Evolutionary conservation across 768 basidiomycete genomes (phyloP), one percentile per base, ranked within the genome.

Genomic region (Pleurotus tuoliensis): DNA sequence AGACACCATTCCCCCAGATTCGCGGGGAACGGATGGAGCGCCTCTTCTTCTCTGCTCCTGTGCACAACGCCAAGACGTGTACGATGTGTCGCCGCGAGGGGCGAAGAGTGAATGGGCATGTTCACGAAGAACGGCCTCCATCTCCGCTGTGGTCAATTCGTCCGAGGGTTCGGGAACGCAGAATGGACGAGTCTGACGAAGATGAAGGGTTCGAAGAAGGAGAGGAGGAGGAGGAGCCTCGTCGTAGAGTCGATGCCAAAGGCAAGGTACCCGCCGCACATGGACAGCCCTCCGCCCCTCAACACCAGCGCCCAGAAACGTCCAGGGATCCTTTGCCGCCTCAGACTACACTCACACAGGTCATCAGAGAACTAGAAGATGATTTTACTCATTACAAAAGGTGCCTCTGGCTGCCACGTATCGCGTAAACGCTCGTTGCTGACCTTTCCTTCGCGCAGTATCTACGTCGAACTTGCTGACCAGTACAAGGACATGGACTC

Each of bases 371-470:
- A 70, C 76, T 99, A 6, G 96, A 98, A 67, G 94, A 94, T 59
- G 96, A 99, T 66, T 98, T 98, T 65, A 83, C 83, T 37, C 92
- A 94, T 71, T 96, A 95, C 69, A 97, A 93, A 72, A 86, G 88
- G 97, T 98, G 61, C 25, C 85, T 74, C 20, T 16, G 30, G 30
- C 9, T 34, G 5, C 30, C 37, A 15, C 57, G 47, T 46, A 38
- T 41, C n/a, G 55, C 45, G 38, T 39, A 18, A 24, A 55, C 38
- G 20, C n/a, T 44, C 41, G 20, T 57, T 52, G 20, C n/a, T 41
- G 41, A 55, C 49, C 16, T 58, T 56, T 55, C 56, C 43, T 40
- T 52, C 45, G n/a, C 5, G 44, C 61, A 98, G 96, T 62, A 86
- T 97, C 47, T 99, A 98, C 63, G 73, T 86, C 53, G 91, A 94